Conservation (phyloP, 2,329 filamentous ascomycete genomes). For the Thelonectria rubi region DNA sequence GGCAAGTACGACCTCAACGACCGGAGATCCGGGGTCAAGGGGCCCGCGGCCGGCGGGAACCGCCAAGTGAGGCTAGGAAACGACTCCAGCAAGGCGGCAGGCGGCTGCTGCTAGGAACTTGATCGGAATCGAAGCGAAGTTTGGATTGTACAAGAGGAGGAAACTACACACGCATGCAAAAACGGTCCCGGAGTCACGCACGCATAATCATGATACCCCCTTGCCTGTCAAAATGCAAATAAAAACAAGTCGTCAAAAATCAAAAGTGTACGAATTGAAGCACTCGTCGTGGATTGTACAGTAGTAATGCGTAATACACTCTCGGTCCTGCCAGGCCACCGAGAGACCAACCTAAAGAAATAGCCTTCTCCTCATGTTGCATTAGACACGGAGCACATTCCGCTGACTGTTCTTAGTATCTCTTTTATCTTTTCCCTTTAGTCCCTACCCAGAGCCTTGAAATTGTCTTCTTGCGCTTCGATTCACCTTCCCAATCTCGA, state of each 20-base stretch:
- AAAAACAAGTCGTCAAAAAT: conserved; percentile 36
- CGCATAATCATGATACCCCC: conserved; percentile 46
- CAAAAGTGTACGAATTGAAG: conserved; percentile 41
- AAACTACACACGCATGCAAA: conserved; percentile 17
- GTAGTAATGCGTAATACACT: conserved; percentile 48
- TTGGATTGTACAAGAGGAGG: conserved; percentile 14
- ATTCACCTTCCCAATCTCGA: conserved; percentile 32
- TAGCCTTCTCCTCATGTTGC: conserved; percentile 41
- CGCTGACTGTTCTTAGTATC: conserved; percentile 32
- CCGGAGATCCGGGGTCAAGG: conserved; percentile 89
- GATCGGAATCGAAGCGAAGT: conserved; percentile 3
- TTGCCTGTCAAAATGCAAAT: conserved; percentile 30
- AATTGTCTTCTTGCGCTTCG: conserved; percentile 31
- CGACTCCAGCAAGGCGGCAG: conserved; percentile 51
- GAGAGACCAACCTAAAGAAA: conserved; percentile 29
- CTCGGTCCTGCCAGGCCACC: conserved; percentile 33
- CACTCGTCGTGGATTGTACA: conserved; percentile 42
- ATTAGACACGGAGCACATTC: conserved; percentile 43
- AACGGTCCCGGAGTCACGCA: conserved; percentile 34
- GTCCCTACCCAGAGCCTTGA: conserved; percentile 35
- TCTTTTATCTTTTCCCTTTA: conserved; percentile 34
- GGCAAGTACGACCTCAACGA: conserved; percentile 96
- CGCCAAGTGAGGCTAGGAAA: conserved; percentile 58
- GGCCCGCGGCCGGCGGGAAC: conserved; percentile 61
- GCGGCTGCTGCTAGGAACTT: conserved; percentile 58